Conservation (phyloP, 148 eudicot genomes). For the Camellia sinensis region DNA sequence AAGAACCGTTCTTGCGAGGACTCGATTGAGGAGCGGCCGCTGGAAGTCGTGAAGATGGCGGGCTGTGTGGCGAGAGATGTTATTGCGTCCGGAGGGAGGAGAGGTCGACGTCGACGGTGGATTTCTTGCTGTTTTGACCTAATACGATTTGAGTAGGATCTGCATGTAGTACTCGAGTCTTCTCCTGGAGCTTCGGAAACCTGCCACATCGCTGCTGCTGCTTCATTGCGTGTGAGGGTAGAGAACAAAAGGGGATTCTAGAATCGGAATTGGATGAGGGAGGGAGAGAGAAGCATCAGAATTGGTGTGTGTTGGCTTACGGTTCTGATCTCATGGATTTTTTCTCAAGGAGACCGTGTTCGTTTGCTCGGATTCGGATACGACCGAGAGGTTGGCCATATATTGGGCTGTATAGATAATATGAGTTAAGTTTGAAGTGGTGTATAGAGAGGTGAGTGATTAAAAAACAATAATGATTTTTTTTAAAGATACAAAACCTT, state of each 20-base stretch:
- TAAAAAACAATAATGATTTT: too few relatives aligned
- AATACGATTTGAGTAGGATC: constrained; percentile 82
- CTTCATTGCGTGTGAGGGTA: not conserved
- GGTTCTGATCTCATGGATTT: not conserved
- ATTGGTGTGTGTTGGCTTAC: not conserved
- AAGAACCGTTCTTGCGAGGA: constrained; percentile 81
- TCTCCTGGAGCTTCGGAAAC: constrained; percentile 95
- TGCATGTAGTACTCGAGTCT: constrained; percentile 98
- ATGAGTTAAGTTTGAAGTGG: too few relatives aligned
- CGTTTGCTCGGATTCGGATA: too few relatives aligned
- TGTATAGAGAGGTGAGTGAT: too few relatives aligned
- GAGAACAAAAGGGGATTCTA: not conserved
- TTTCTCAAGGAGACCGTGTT: too few relatives aligned
- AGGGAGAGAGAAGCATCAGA: not conserved
- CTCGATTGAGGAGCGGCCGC: constrained; percentile 88
- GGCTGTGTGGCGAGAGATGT: constrained; percentile 95
- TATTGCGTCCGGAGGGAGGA: constrained; percentile 90
- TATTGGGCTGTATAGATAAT: too few relatives aligned
- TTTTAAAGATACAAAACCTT: too few relatives aligned
- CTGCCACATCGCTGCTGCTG: constrained; percentile 77
- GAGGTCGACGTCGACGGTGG: constrained; percentile 92
- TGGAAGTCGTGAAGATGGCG: constrained; percentile 93
- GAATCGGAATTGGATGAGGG: not conserved
- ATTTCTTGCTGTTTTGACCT: constrained; percentile 84
- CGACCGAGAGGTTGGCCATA: too few relatives aligned